A percentile compares a stretch with the other conserved stretches of the same genome.
These are phyloP conservation scores for Tephrocybe sp. DNA, from an alignment of 768 basidiomycete genomes.

Conservation along the genomic window DNA sequence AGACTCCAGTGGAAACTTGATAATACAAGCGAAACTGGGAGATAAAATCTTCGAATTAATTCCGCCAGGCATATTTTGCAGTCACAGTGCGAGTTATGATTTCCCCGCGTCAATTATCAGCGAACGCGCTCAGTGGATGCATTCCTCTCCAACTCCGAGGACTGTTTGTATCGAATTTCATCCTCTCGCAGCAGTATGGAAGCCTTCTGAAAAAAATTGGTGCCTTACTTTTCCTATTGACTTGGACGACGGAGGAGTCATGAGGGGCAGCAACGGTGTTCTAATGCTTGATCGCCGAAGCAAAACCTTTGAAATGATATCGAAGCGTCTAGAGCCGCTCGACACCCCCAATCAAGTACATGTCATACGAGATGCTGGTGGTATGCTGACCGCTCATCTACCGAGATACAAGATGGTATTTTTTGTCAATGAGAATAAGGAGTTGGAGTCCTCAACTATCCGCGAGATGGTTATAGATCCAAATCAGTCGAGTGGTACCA, in stretches of 20 bases:
- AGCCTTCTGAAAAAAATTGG: conserved; percentile 25
- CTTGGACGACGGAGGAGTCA: conserved; percentile 1
- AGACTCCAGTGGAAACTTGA: conserved; percentile 15
- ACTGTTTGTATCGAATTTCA: conserved; percentile 28
- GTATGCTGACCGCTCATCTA: conserved; percentile 26
- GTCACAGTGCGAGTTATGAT: conserved; percentile 15
- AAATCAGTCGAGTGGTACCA: conserved; percentile 37
- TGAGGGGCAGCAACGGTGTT: conserved; percentile 9
- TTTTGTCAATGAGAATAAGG: conserved; percentile 26
- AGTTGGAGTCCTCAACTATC: conserved; percentile 38
- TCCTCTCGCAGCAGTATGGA: conserved; percentile 26
- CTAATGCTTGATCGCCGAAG: conserved; percentile 25
- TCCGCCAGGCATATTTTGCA: conserved; percentile 21
- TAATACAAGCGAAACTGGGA: conserved; percentile 27
- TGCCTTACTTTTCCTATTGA: conserved; percentile 16
- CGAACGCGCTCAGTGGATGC: conserved; percentile 33
- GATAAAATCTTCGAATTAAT: conserved; percentile 28
- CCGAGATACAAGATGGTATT: conserved; percentile 44
- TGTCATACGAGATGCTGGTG: conserved; percentile 6
- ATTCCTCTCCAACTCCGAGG: conserved; percentile 9
- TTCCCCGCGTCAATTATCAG: conserved; percentile 27
- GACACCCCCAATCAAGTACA: conserved; percentile 17
- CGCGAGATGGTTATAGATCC: conserved; percentile 38
- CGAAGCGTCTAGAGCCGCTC: conserved; percentile 16
- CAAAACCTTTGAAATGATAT: conserved; percentile 21